Base-by-base conservation (phyloP, 2,329 filamentous ascomycete genomes). In the Sporothrix humicola region DNA sequence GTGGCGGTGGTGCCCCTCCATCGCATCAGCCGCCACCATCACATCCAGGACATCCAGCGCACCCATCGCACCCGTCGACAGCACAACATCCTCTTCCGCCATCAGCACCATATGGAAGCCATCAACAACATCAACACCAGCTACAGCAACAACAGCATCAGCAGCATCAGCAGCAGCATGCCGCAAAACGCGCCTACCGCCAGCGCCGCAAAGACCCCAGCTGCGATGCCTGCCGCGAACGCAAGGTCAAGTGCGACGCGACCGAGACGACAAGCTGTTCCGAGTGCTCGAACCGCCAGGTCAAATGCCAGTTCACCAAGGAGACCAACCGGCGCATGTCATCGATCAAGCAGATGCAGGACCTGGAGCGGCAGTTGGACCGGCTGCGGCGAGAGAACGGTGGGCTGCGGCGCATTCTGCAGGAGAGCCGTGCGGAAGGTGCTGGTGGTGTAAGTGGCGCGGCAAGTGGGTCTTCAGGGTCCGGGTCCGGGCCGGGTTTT, bases 301-400 rank as follows among this genome's bases (percentile, higher is more conserved):
- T 98, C 77, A 97, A 97, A 82, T 99, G 96, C 80, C 95, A 98
- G 80, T 99, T 99, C 81, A 99, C 96, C 69, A 99, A 99, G 83
- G 96, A 99, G 83, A 99, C 96, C 13, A 99, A 99, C 81, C 89
- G 96, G 74, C 90, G 96, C 75, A 99, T 99, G 96, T 98, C 96
- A 20, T 98, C 95, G 1, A 98, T 98, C 84, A 99, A 98, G 88
- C 96, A 98, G 85, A 93, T 98, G 13, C 96, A 98, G 82, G 96
- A 99, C 81, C 86, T 99, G 37, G 95, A 98, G 83, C 96, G 94
- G 82, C 95, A 98, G 82, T 89, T 98, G 79, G 89, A 92, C 65
- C 88, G 91, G 71, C 87, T 96, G 56, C 93, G 91, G 80, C 90
- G 93, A 73, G 93, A 97, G 81, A 95, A 97, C 79, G 87, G 85